Evolutionary conservation across 148 eudicot genomes (phyloP), one percentile per base, ranked within the genome.

Genomic region (Chenopodium formosanum): DNA sequence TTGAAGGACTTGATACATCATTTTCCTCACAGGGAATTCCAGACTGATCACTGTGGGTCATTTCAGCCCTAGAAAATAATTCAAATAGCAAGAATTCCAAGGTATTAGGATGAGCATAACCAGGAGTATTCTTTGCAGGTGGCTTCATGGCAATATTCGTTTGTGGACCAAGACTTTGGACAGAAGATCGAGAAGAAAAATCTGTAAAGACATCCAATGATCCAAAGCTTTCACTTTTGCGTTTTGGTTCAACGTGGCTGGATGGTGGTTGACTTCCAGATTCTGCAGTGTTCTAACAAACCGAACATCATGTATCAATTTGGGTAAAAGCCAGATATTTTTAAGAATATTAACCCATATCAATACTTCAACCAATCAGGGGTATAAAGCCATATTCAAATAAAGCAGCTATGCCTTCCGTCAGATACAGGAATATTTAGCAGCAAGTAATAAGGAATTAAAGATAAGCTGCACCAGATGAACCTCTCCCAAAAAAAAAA

Each of bases 41-140:
- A 53, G 80, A 60, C 73, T 64, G 70, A 8, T 56, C 63, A 34
- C 60, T 68, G 27, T 75, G 82, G 19, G 88, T 70, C 56, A 27
- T 83, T 75, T 63, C 82, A 50, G 76, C 82, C 63, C 94, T 89
- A 58, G 76, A 48, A 53, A 92, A 78, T 74, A 86, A 85, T 73
- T 88, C 93, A 56, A 88, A 90, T 62, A 93, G 78, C 75, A 93
- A 79, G 70, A 78, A 87, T 37, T 91, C 94, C 80, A 93, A 37
- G 32, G 92, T 85, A 78, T 90, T 73, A 32, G 84, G 82, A 32
- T 91, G 81, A 81, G 84, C 73, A 71, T 60, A 81, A 9, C 83
- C 47, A 74, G 62, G 53, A 20, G 74, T 85, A 64, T 79, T 85
- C 75, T 62, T 56, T 47, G 73, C 34, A 0, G 89, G 67, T 68